phyloP scores from a whole-genome alignment of 345 rosid species.

The Leavenworthia alabamica region DNA sequence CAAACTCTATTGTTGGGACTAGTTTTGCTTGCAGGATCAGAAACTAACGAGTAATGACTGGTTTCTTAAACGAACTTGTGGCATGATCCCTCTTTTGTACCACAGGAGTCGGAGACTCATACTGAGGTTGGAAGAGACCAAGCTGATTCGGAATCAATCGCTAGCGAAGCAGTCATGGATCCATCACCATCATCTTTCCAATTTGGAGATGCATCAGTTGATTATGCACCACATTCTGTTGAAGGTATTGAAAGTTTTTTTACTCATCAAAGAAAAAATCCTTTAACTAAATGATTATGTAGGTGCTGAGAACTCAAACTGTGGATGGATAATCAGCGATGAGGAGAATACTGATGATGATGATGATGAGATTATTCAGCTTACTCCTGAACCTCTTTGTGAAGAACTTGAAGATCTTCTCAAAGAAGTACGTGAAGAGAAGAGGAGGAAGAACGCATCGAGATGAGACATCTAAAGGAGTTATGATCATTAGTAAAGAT shows the following conservation, averaged over 20 bases:
- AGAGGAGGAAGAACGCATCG: not conserved
- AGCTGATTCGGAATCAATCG: not conserved
- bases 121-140: slow-evolving; percentile 9
- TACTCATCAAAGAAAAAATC: not conserved
- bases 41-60: too few species aligned
- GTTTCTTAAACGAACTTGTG: not conserved
- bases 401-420: slow-evolving; percentile 25
- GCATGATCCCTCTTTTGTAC: not conserved
- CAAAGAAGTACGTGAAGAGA: not conserved
- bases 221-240: not conserved
- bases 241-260: not conserved
- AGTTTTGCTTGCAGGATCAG: too few species aligned
- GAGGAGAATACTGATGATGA: too few species aligned
- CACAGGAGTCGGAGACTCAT: not conserved
- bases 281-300: not conserved
- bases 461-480: slow-evolving; percentile 10
- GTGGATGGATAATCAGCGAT: slow-evolving; percentile 3
- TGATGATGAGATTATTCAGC: slow-evolving; percentile 31
- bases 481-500: not conserved
- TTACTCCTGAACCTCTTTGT: slow-evolving; percentile 37
- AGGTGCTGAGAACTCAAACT: not conserved
- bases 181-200: slow-evolving; percentile 1
- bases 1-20: too few species aligned
- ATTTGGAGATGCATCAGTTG: not conserved
- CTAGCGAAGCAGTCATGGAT: not conserved